Base-by-base conservation (phyloP, 2,329 filamentous ascomycete genomes). In the Fusarium pseudocircinatum region DNA sequence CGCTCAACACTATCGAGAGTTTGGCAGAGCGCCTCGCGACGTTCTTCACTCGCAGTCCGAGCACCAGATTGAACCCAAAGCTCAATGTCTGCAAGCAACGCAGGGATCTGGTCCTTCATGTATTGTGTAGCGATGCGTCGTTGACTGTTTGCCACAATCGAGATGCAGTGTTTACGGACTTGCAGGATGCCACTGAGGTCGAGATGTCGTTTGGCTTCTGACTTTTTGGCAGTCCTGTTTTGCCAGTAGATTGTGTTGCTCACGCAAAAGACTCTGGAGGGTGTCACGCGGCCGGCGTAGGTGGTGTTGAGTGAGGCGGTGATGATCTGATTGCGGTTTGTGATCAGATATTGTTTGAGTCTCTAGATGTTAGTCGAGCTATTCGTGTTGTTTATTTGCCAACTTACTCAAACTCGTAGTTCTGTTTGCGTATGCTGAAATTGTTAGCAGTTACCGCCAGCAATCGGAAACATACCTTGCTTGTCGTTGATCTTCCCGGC, bases 51-150 rank as follows among this genome's bases (percentile, higher is more conserved):
- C 26, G 78, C 74, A 36, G 76, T 82, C 2, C 82, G 81, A 1
- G 82, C 80, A 2, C 84, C 85, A 30, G 84, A 82, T 57, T 84
- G 77, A 3, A 86, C 79, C 85, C 85, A 88, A 1, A 87, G 78
- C 11, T 81, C 77, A 3, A 85, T 64, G 3, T 83, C 80, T 24
- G 79, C 81, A 3, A 87, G 69, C 6, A 87, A 75, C 0, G 80
- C 81, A 1, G 84, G 83, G 18, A 87, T 82, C 20, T 84, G 77
- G 32, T 84, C 76, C 4, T 77, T 70, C 56, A 87, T 83, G 59
- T 84, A 87, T 12, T 75, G 73, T 11, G 30, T 80, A 0, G 82
- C 82, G 8, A 78, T 77, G 4, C 77, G 78, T 30, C 82, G 79
- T 68, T 85, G 85, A 46, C 81, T 83, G 4, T 85, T 78, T 9